phyloP scores from a whole-genome alignment of 352 stramenopile species.

The Phytophthora sojae region DNA sequence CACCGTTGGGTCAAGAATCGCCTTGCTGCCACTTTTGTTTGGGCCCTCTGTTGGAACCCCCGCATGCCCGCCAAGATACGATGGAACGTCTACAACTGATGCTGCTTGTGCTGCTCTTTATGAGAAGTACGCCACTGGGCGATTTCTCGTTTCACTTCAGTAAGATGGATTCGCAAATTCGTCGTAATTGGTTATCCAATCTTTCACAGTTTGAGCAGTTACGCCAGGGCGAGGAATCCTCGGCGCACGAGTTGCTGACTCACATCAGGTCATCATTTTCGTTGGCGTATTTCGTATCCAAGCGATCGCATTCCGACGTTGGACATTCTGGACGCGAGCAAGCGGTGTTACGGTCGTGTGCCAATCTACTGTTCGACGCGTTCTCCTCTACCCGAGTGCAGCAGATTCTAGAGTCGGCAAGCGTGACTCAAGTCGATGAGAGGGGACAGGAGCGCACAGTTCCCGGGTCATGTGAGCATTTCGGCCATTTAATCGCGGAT shows the following conservation, averaged over 20 bases:
- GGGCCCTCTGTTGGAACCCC: background rate
- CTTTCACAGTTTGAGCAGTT: background rate
- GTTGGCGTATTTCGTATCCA: background rate
- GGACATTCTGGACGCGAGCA: background rate
- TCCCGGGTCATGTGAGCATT: constrained; percentile 5
- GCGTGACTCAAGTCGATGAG: background rate
- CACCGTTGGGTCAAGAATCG: background rate
- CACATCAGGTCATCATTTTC: constrained; percentile 1
- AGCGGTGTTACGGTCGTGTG: constrained; percentile 7
- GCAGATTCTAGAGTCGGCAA: background rate
- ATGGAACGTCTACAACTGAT: constrained; percentile 1
- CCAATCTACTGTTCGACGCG: background rate
- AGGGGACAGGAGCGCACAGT: background rate
- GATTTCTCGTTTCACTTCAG: constrained; percentile 19
- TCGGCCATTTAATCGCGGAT: constrained; percentile 1
- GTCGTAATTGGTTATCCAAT: background rate
- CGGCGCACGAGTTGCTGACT: background rate
- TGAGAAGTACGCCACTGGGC: background rate
- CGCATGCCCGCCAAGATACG: background rate
- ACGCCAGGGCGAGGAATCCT: background rate
- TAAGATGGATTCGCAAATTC: constrained; percentile 7
- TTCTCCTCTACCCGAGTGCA: constrained; percentile 11
- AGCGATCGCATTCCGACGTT: background rate
- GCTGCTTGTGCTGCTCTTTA: constrained; percentile 7
- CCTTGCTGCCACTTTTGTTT: constrained; percentile 6